These are phyloP conservation scores for Solanum appendiculatum DNA, from an alignment of 257 asterid genomes.

Conservation along the genomic window DNA sequence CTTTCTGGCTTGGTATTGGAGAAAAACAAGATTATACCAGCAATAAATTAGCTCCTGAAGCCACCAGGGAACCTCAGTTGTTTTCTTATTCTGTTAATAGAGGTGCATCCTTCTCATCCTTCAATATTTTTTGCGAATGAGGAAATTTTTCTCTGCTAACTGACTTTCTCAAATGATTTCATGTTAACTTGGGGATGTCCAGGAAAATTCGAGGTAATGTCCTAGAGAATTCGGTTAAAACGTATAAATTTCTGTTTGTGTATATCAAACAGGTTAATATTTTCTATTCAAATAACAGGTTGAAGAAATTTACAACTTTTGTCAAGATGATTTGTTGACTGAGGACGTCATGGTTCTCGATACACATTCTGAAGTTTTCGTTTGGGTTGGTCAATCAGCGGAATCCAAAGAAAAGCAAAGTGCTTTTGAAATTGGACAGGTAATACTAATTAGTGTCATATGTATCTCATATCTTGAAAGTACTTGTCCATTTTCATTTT, in stretches of 20 bases:
- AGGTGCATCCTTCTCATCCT: conserved; percentile 29
- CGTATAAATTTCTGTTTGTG: neutral
- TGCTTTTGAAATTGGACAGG: conserved; percentile 90
- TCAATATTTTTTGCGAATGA: neutral
- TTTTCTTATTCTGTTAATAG: conserved; percentile 48
- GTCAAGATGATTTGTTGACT: conserved; percentile 93
- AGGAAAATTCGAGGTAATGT: conserved; percentile 45
- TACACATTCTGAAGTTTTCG: conserved; percentile 81
- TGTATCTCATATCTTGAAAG: neutral
- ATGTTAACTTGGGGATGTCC: neutral
- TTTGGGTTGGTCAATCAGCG: conserved; percentile 92
- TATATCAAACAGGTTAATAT: neutral
- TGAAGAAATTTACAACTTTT: conserved; percentile 84
- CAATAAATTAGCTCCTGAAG: conserved; percentile 50
- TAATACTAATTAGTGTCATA: neutral
- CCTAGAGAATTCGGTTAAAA: neutral
- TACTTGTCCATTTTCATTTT: neutral
- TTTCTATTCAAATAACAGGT: conserved; percentile 23
- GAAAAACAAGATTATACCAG: conserved; percentile 82
- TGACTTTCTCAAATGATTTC: neutral
- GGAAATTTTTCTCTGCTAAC: neutral
- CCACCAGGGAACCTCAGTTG: conserved; percentile 75
- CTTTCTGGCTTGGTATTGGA: conserved; percentile 89
- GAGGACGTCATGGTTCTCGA: conserved; percentile 85
- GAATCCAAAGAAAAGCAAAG: conserved; percentile 78